These are phyloP conservation scores for Batkoa obscura DNA, from an alignment of 371 early-diverging fungal genomes.

Conservation along the genomic window DNA sequence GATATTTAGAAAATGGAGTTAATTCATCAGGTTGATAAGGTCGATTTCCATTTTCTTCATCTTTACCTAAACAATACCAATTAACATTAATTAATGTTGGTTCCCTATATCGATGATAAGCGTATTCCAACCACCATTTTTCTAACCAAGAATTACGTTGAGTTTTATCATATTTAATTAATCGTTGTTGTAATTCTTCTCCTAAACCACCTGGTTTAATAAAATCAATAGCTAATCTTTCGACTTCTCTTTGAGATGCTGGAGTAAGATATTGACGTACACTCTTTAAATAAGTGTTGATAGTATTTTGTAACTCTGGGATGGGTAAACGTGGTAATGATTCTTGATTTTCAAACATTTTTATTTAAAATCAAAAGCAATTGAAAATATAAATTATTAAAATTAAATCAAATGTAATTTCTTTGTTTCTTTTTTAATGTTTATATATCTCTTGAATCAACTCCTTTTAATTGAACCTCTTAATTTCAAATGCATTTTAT, in stretches of 20 bases:
- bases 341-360: constrained; percentile 13
- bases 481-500: no score
- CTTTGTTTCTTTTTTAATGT: no score
- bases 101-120: constrained; percentile 80
- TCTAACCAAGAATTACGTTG: constrained; percentile 68
- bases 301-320: constrained; percentile 26
- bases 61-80: constrained; percentile 55
- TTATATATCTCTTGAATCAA: no score
- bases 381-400: not conserved
- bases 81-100: constrained; percentile 74
- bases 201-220: constrained; percentile 23
- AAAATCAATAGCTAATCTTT: constrained; percentile 19
- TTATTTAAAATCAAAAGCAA: not conserved
- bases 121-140: constrained; percentile 64
- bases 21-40: constrained; percentile 16
- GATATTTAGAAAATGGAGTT: constrained; percentile 49
- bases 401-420: not conserved
- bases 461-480: no score
- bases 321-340: constrained; percentile 31
- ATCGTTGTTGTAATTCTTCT: constrained; percentile 27
- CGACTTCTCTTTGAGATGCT: constrained; percentile 14
- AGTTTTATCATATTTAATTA: constrained; percentile 26
- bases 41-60: constrained; percentile 45
- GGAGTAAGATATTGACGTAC: constrained; percentile 20
- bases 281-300: constrained; percentile 21